These are phyloP conservation scores for Dendrocalamus latiflorus DNA, from an alignment of 202 grass and related monocot species.

Conservation along the genomic window DNA sequence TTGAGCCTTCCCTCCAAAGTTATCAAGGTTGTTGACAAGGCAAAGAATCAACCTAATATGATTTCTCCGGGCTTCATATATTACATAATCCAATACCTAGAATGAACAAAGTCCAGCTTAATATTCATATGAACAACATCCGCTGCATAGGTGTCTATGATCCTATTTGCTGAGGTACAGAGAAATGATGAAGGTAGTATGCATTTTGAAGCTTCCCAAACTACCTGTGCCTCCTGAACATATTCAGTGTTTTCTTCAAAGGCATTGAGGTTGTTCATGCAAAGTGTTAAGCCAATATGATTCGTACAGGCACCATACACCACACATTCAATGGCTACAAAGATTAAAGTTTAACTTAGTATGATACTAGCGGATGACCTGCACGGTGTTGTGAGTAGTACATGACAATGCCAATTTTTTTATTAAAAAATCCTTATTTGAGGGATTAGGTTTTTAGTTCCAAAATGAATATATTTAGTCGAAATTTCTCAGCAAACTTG, in stretches of 20 bases:
- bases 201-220: not conserved
- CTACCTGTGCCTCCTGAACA: not conserved
- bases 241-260: not conserved
- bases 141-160: not conserved
- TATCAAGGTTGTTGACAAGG: conserved; percentile 88
- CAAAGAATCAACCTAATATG: conserved; percentile 70
- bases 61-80: conserved; percentile 72
- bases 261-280: not conserved
- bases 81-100: conserved; percentile 84
- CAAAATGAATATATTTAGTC: not conserved
- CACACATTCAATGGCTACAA: not conserved
- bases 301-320: not conserved
- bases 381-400: not conserved
- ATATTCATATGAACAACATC: not conserved
- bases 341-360: not conserved
- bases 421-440: not conserved
- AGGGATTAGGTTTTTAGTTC: not conserved
- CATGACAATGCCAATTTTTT: not conserved
- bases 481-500: not conserved
- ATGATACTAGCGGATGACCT: not conserved
- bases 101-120: conserved; percentile 3
- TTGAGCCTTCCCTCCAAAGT: conserved; percentile 86
- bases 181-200: not conserved
- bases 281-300: not conserved
- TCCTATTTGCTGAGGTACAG: not conserved